These are phyloP conservation scores for Pseudocercospora cruenta DNA, from an alignment of 2,329 filamentous ascomycete genomes.

Conservation along the genomic window DNA sequence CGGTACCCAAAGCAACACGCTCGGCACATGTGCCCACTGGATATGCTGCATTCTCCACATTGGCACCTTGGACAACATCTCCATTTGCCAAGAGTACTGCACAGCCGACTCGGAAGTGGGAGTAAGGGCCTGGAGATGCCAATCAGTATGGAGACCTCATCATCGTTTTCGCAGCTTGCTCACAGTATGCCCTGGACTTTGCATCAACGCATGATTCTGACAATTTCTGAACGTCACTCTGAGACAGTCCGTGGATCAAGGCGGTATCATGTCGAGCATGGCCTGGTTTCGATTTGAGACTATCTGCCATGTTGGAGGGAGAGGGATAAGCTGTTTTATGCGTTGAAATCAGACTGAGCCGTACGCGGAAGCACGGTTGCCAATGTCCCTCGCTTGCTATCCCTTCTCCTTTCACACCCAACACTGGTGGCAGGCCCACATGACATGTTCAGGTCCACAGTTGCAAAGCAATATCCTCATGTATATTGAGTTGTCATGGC, in stretches of 20 bases:
- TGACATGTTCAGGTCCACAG: not conserved
- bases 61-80: constrained; percentile 69
- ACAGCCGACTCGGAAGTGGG: constrained; percentile 86
- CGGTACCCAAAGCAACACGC: constrained; percentile 81
- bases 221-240: constrained; percentile 67
- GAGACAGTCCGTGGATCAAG: constrained; percentile 58
- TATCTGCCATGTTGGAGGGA: constrained; percentile 40
- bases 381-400: not conserved
- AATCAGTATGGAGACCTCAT: constrained; percentile 2
- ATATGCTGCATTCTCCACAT: constrained; percentile 91
- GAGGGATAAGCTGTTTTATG: constrained; percentile 17
- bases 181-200: constrained; percentile 80
- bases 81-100: constrained; percentile 65
- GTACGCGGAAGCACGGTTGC: not conserved
- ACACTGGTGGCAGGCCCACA: not conserved
- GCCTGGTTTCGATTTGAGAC: constrained; percentile 37
- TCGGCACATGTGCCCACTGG: constrained; percentile 96
- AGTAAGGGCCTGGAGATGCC: constrained; percentile 69
- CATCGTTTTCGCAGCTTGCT: constrained; percentile 32
- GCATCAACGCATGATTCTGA: constrained; percentile 67
- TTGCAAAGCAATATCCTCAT: not conserved
- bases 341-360: constrained; percentile 1
- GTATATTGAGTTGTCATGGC: not conserved
- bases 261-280: constrained; percentile 45
- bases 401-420: not conserved